phyloP scores from a whole-genome alignment of 164 flowering plant genomes.

The Houttuynia cordata region DNA sequence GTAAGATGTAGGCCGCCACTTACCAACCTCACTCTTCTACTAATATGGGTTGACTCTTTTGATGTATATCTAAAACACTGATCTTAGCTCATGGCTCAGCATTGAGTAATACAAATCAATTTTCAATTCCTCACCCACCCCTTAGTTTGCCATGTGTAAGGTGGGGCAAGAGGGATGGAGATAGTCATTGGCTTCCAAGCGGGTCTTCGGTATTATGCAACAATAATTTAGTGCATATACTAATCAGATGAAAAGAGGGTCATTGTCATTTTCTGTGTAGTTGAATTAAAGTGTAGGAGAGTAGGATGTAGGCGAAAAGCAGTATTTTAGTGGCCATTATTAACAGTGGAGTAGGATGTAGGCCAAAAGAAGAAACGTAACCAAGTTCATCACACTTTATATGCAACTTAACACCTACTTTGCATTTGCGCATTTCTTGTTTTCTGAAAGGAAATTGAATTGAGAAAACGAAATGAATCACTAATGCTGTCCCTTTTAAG shows the following conservation, averaged over 20 bases:
- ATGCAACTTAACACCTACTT: neutral
- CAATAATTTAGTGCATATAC: too few relatives aligned
- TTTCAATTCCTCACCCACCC: neutral
- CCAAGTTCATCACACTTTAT: neutral
- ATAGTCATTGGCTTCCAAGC: neutral
- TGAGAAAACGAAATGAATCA: too few relatives aligned
- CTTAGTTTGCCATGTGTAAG: neutral
- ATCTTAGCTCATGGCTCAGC: neutral
- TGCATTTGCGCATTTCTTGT: neutral
- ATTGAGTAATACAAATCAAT: neutral
- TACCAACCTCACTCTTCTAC: neutral
- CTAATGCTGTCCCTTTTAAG: neutral
- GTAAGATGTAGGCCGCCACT: neutral
- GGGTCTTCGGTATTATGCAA: neutral
- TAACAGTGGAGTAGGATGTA: neutral
- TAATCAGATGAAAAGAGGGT: neutral
- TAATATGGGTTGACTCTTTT: neutral
- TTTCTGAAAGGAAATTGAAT: too few relatives aligned
- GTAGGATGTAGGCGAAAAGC: too few relatives aligned
- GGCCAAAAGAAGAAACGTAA: neutral
- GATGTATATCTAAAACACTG: neutral
- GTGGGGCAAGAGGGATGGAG: neutral
- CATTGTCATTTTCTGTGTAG: too few relatives aligned
- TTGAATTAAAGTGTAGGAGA: too few relatives aligned
- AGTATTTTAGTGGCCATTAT: neutral